Evolutionary conservation across 1,284 basidiomycete genomes (phyloP).

Genomic region (Puccinia horiana): DNA sequence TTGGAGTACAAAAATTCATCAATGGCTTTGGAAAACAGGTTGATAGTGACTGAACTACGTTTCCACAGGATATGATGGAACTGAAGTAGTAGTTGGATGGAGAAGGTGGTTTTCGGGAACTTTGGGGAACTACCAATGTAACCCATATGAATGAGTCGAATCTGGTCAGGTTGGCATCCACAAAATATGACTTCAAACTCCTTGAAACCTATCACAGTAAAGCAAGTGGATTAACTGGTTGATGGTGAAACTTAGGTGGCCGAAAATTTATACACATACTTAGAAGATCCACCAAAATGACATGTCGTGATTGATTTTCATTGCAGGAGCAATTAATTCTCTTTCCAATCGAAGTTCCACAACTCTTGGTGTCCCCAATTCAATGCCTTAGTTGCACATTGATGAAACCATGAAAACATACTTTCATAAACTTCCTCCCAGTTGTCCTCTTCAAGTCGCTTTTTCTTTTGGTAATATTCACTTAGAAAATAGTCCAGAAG

Average conservation of each 20-base stretch:
- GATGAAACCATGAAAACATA: constrained; percentile 5
- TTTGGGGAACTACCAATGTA: constrained; percentile 10
- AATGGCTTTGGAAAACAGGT: neutral
- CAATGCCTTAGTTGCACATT: neutral
- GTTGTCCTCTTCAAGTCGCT: neutral
- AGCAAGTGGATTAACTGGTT: neutral
- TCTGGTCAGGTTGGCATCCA: constrained; percentile 1
- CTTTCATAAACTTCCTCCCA: neutral
- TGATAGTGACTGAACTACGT: neutral
- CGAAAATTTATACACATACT: neutral
- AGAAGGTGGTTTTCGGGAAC: neutral
- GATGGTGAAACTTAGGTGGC: neutral
- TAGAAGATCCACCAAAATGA: constrained; percentile 4
- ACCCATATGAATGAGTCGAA: constrained; percentile 19
- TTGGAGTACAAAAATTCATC: constrained; percentile 19
- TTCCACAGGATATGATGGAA: constrained; percentile 30
- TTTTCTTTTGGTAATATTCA: neutral
- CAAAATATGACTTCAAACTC: neutral
- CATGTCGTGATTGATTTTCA: neutral
- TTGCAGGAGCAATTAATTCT: neutral
- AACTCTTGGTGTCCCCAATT: constrained; percentile 6
- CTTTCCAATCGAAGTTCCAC: constrained; percentile 4
- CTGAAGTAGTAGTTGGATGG: constrained; percentile 1
- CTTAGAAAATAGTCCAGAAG: neutral
- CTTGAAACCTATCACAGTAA: neutral